Base-by-base conservation (phyloP, 495 filamentous ascomycete genomes). In the Tetracladium marchalianum region DNA sequence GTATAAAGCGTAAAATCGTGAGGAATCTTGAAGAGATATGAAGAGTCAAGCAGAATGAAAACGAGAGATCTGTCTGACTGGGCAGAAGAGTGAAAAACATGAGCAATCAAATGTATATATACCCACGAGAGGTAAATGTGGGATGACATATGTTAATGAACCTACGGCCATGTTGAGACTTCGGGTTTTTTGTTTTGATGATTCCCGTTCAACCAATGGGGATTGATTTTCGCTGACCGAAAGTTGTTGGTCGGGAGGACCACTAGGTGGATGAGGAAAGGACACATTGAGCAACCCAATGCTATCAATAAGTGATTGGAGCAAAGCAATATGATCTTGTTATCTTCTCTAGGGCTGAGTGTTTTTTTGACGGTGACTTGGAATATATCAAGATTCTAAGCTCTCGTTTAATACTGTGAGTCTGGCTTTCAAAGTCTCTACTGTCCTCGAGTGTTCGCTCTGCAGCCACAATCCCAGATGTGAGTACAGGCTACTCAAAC, bases 391-490 rank as follows among this genome's bases (percentile, higher is more conserved):
- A 46, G 16, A 37, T 5, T 52, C 49, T 44, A 50, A 10, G 32
- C 24, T 41, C 33, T 51, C 17, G 35, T 55, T 47, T 13, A 52
- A 19, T 35, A 31, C 34, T 18, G 31, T 48, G 16, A 55, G 35
- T 44, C 44, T 51, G 38, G 49, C 36, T 17, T 36, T 51, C 44
- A 51, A 42, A 11, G 45, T 51, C 37, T 24, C 46, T 10, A 46
- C 49, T 33, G 43, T 52, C 15, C 36, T 41, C 27, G 31, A 47
- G 45, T 55, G 49, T 31, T 55, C 53, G 45, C 44, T 49, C 16
- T 31, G 43, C 12, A 55, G 47, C 53, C 53, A 55, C 33, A 31
- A 16, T 38, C 49, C 49, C 32, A 55, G 31, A 39, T 47, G 36
- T 32, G 44, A 47, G 32, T 49, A 49, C 42, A 55, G 32, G 32